phyloP scores from a whole-genome alignment of 768 basidiomycete genomes.

The Chalciporus sphaerocephalus region DNA sequence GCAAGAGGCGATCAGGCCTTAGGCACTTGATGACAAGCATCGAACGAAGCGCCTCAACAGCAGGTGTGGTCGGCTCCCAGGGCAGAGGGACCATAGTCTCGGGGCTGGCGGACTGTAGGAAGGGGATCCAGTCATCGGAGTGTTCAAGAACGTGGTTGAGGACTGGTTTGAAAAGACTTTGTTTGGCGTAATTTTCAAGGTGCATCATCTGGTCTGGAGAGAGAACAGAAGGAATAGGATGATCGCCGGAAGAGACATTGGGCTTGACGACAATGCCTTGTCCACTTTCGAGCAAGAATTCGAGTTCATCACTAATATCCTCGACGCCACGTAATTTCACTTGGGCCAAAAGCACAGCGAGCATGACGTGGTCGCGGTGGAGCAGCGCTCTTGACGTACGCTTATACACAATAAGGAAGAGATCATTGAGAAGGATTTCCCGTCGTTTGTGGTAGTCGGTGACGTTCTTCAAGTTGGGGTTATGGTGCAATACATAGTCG shows the following conservation, averaged over 20 bases:
- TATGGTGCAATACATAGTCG: slow-evolving; percentile 88
- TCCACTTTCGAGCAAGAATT: slow-evolving; percentile 88
- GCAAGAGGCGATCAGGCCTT: slow-evolving; percentile 86
- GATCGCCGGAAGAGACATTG: slow-evolving; percentile 31
- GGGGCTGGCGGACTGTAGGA: slow-evolving; percentile 63
- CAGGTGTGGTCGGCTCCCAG: slow-evolving; percentile 72
- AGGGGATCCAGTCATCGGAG: slow-evolving; percentile 64
- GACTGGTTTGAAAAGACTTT: slow-evolving; percentile 75
- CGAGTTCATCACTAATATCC: slow-evolving; percentile 79
- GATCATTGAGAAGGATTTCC: slow-evolving; percentile 76
- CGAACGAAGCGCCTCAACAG: slow-evolving; percentile 68
- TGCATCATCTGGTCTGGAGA: slow-evolving; percentile 65
- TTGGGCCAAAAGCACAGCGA: slow-evolving; percentile 86
- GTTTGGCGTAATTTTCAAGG: slow-evolving; percentile 65
- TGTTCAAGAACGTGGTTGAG: slow-evolving; percentile 56
- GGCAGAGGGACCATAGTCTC: slow-evolving; percentile 69
- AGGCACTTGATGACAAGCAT: slow-evolving; percentile 85
- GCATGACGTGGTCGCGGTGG: slow-evolving; percentile 85
- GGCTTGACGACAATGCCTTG: slow-evolving; percentile 50
- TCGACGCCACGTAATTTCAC: slow-evolving; percentile 78
- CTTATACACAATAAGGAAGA: slow-evolving; percentile 85
- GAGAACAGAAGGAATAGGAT: slow-evolving; percentile 45
- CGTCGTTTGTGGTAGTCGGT: slow-evolving; percentile 70
- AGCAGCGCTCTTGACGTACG: slow-evolving; percentile 88
- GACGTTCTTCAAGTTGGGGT: slow-evolving; percentile 81